A percentile compares a stretch with the other conserved stretches of the same genome.
Evolutionary conservation across 2,329 filamentous ascomycete species (phyloP).

Genomic region (Parasarocladium wereldwijsianum): DNA sequence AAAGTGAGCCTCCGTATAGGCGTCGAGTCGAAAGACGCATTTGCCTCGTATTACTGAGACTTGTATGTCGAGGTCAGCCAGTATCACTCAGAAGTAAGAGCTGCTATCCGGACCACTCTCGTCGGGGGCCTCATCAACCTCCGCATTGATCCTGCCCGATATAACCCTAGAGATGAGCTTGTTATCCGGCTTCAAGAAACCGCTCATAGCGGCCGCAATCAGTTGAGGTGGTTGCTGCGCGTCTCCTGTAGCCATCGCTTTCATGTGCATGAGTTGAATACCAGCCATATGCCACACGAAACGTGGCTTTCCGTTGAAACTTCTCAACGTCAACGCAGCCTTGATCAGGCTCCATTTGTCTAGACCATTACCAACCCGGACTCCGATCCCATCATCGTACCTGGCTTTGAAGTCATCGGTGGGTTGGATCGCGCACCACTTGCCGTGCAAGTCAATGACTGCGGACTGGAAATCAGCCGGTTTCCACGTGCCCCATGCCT

Average conservation of each 20-base stretch:
- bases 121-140: no score
- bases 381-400: background rate
- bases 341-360: constrained; percentile 32
- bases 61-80: no score
- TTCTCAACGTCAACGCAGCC: constrained; percentile 31
- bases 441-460: constrained; percentile 21
- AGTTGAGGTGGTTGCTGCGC: no score
- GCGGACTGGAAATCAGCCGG: constrained; percentile 11
- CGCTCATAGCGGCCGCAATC: no score
- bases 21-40: no score
- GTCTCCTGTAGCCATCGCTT: constrained; percentile 17
- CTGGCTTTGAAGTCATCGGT: constrained; percentile 8
- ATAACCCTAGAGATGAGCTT: no score
- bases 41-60: no score
- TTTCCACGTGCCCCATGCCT: constrained; percentile 19
- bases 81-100: no score
- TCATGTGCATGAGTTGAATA: constrained; percentile 31
- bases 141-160: no score
- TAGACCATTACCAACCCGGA: background rate
- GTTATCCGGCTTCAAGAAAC: no score
- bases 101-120: no score
- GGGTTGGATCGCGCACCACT: constrained; percentile 27
- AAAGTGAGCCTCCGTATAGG: no score
- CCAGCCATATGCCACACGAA: constrained; percentile 35
- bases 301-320: constrained; percentile 9